These are phyloP conservation scores for Picea glauca DNA, from an alignment of 75 land plant species.

Conservation along the genomic window DNA sequence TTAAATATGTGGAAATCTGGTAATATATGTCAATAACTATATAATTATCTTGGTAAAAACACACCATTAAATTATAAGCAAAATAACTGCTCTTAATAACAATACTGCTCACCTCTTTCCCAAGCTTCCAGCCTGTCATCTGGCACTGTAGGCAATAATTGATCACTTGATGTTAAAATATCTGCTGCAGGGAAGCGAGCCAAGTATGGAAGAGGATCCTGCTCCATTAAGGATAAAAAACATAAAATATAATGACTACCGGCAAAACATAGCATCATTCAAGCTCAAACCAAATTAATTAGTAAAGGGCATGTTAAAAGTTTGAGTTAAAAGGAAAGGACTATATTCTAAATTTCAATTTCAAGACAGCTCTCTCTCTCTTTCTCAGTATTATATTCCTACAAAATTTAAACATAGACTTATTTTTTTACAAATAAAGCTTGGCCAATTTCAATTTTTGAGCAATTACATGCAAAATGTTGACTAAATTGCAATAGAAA, in stretches of 20 bases:
- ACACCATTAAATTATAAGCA: not conserved
- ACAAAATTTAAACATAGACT: not conserved
- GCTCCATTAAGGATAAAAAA: constrained; percentile 7
- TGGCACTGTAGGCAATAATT: constrained; percentile 72
- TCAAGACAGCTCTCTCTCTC: not conserved
- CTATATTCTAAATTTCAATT: not conserved
- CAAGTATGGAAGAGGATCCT: constrained; percentile 95
- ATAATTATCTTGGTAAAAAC: not conserved
- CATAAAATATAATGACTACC: not conserved
- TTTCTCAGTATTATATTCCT: not conserved
- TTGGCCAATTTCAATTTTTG: not conserved
- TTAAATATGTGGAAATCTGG: not conserved
- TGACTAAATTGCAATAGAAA: not conserved
- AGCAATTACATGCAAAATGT: not conserved
- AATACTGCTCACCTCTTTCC: constrained; percentile 48
- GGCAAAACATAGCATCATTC: not conserved
- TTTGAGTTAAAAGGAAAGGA: not conserved
- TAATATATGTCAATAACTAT: not conserved
- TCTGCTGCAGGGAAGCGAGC: constrained; percentile 91
- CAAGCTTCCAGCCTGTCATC: constrained; percentile 87
- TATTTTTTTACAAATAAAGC: not conserved
- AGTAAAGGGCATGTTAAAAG: not conserved
- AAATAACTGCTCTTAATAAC: not conserved
- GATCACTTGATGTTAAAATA: constrained; percentile 92
- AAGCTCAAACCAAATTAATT: not conserved